These are phyloP conservation scores for Pseudocercospora macadamiae DNA, from an alignment of 2,329 filamentous ascomycete genomes.

Conservation along the genomic window DNA sequence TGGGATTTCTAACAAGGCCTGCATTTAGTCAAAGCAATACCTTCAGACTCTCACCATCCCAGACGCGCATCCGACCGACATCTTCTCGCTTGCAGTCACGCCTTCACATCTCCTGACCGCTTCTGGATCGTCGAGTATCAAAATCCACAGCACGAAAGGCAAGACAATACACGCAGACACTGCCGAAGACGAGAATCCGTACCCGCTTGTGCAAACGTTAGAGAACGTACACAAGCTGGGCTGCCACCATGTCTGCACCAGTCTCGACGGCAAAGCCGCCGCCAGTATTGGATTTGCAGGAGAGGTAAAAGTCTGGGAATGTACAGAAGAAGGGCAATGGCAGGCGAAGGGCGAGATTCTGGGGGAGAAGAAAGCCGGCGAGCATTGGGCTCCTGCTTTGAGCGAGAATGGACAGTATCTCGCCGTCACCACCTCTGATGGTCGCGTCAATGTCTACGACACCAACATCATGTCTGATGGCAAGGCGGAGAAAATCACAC, in stretches of 20 bases:
- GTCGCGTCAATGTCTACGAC: slow-evolving; percentile 88
- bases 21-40: slow-evolving; percentile 89
- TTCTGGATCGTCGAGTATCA: slow-evolving; percentile 80
- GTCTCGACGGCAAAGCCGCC: slow-evolving; percentile 69
- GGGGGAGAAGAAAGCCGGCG: slow-evolving; percentile 60
- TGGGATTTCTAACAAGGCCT: not conserved
- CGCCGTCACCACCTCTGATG: slow-evolving; percentile 85
- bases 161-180: slow-evolving; percentile 36
- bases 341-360: slow-evolving; percentile 47
- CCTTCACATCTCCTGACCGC: slow-evolving; percentile 68
- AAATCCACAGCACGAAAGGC: slow-evolving; percentile 71
- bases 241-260: slow-evolving; percentile 83
- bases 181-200: slow-evolving; percentile 57
- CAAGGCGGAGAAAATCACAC: slow-evolving; percentile 63
- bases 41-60: slow-evolving; percentile 89
- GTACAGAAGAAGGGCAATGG: slow-evolving; percentile 53
- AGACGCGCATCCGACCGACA: slow-evolving; percentile 52
- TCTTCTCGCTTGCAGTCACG: slow-evolving; percentile 43
- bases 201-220: slow-evolving; percentile 78
- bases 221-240: slow-evolving; percentile 81
- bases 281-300: slow-evolving; percentile 89
- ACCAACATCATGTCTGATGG: slow-evolving; percentile 45
- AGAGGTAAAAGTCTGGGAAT: slow-evolving; percentile 80
- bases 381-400: slow-evolving; percentile 85
- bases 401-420: slow-evolving; percentile 82